phyloP scores from a whole-genome alignment of 768 basidiomycete species.

The Serendipita sp. region DNA sequence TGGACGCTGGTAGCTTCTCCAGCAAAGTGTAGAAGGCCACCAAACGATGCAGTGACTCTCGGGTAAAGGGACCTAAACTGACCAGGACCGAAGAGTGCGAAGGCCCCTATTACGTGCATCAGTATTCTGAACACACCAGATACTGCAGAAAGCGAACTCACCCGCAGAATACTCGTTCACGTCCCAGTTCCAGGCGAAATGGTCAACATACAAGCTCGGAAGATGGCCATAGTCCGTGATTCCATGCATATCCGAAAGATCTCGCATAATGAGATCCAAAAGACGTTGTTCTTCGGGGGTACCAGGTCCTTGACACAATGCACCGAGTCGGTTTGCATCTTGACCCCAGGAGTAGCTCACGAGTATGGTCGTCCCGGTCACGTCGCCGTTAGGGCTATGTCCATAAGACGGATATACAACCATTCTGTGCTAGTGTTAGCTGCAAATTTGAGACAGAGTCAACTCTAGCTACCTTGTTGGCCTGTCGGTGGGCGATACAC shows the following conservation, averaged over 20 bases:
- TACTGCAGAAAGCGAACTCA: not conserved
- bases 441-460: conserved; percentile 19
- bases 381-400: not conserved
- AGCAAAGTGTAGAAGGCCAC: conserved; percentile 22
- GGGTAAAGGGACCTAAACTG: conserved; percentile 20
- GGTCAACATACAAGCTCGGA: conserved; percentile 14
- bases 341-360: conserved; percentile 18
- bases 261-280: conserved; percentile 17
- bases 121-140: not conserved
- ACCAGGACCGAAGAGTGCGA: conserved; percentile 22
- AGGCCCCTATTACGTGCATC: conserved; percentile 17
- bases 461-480: conserved; percentile 7
- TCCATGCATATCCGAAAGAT: conserved; percentile 20
- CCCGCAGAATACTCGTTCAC: conserved; percentile 14
- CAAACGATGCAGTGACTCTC: conserved; percentile 12
- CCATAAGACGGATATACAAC: conserved; percentile 28
- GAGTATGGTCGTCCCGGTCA: conserved; percentile 12
- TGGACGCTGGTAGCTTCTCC: conserved; percentile 24
- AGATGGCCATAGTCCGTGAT: conserved; percentile 12
- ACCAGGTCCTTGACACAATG: conserved; percentile 16
- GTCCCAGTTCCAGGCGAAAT: conserved; percentile 17
- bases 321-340: conserved; percentile 11
- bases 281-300: conserved; percentile 16
- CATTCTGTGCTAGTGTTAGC: conserved; percentile 22
- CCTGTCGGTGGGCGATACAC: conserved; percentile 2